Percentiles rank a stretch among this genome's conserved stretches.
These are phyloP conservation scores for Heracleum sosnowskyi DNA, from an alignment of 129 eudicot species.

Conservation along the genomic window DNA sequence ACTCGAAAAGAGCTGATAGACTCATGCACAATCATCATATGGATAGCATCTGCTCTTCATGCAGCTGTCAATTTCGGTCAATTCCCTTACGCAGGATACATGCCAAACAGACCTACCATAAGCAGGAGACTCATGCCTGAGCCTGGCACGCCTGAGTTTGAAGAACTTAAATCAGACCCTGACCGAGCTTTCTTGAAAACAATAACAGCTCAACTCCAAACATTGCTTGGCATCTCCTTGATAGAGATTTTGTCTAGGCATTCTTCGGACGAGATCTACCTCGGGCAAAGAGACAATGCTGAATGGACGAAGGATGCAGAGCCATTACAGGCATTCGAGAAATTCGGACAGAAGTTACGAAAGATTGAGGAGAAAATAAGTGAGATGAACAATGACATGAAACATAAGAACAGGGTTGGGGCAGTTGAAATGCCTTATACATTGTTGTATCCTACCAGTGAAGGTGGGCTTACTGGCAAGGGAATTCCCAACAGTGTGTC, in stretches of 20 bases:
- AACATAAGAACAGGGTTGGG: slow-evolving; percentile 44
- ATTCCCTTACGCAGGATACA: slow-evolving; percentile 62
- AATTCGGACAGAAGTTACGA: slow-evolving; percentile 36
- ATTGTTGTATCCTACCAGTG: slow-evolving; percentile 53
- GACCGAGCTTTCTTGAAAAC: slow-evolving; percentile 47
- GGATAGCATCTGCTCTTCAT: slow-evolving; percentile 76
- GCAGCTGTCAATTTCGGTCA: slow-evolving; percentile 81
- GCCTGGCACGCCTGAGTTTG: slow-evolving; percentile 38
- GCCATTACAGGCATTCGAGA: slow-evolving; percentile 40
- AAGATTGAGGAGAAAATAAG: slow-evolving; percentile 35
- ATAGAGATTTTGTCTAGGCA: slow-evolving; percentile 68
- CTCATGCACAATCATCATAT: slow-evolving; percentile 58
- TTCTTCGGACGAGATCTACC: slow-evolving; percentile 51
- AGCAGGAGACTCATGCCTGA: slow-evolving; percentile 58
- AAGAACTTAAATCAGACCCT: slow-evolving; percentile 43
- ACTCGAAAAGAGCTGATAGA: slow-evolving; percentile 31
- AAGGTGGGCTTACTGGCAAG: slow-evolving; percentile 61
- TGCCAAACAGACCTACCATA: slow-evolving; percentile 58
- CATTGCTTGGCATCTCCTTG: slow-evolving; percentile 43
- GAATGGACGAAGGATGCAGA: slow-evolving; percentile 52
- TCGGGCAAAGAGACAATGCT: slow-evolving; percentile 55
- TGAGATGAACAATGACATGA: slow-evolving; percentile 35
- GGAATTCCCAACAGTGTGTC: slow-evolving; percentile 78
- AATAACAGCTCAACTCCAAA: slow-evolving; percentile 40
- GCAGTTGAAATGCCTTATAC: slow-evolving; percentile 52